phyloP scores from a whole-genome alignment of 2,329 filamentous ascomycete species.

The Neurospora crassa region DNA sequence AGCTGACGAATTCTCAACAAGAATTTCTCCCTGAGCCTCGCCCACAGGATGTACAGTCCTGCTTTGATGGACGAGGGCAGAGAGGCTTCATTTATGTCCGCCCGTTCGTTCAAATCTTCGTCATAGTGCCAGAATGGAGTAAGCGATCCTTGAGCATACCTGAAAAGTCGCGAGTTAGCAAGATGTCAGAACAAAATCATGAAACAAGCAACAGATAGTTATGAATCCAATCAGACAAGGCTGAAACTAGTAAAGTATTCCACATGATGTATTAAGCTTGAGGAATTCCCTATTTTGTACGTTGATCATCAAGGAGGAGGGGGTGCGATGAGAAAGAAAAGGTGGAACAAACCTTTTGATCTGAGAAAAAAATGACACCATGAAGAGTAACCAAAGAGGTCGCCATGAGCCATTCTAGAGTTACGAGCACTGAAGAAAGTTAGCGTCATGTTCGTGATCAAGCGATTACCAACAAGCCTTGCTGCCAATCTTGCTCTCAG shows the following conservation, averaged over 20 bases:
- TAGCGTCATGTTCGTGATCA: slow-evolving; percentile 10
- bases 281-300: slow-evolving; percentile 52
- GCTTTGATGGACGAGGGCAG: slow-evolving; percentile 39
- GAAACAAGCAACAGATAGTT: slow-evolving; percentile 17
- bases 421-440: slow-evolving; percentile 12
- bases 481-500: slow-evolving; percentile 38
- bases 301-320: slow-evolving; percentile 48
- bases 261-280: slow-evolving; percentile 57
- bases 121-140: slow-evolving; percentile 34
- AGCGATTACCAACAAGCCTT: slow-evolving; percentile 6
- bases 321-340: slow-evolving; percentile 1
- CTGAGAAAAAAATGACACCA: slow-evolving; percentile 1
- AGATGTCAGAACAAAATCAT: slow-evolving; percentile 11
- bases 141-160: slow-evolving; percentile 29
- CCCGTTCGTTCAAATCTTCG: slow-evolving; percentile 61
- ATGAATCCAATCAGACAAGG: slow-evolving; percentile 52
- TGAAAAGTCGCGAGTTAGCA: slow-evolving; percentile 31
- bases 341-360: slow-evolving; percentile 6
- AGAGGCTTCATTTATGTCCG: slow-evolving; percentile 53
- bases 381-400: background rate
- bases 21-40: slow-evolving; percentile 37
- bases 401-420: background rate
- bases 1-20: slow-evolving; percentile 60
- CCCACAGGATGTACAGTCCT: slow-evolving; percentile 55
- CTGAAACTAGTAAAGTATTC: slow-evolving; percentile 51